Evolutionary conservation across 2,329 filamentous ascomycete genomes (phyloP).

Genomic region (Ophiosphaerella korrae): DNA sequence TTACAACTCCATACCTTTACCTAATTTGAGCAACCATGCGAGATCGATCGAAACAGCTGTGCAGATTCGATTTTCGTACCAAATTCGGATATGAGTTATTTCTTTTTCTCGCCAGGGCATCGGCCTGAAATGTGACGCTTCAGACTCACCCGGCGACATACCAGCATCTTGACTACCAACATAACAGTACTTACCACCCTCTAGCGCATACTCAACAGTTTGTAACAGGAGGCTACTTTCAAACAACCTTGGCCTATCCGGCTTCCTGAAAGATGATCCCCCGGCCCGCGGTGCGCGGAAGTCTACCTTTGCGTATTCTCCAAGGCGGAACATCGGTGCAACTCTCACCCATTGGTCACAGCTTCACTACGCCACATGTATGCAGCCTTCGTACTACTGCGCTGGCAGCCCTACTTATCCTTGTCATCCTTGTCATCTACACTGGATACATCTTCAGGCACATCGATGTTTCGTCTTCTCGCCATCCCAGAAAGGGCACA

Average conservation of each 20-base stretch:
- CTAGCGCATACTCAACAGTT: too few species aligned
- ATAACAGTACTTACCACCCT: too few species aligned
- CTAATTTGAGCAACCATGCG: too few species aligned
- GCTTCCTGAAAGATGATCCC: not conserved
- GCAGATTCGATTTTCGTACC: too few species aligned
- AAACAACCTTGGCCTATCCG: not conserved
- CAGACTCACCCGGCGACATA: too few species aligned
- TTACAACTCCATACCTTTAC: too few species aligned
- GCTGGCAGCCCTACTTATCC: conserved; percentile 1
- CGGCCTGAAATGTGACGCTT: too few species aligned
- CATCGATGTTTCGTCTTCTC: not conserved
- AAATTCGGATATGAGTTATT: too few species aligned
- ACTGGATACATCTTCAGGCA: conserved; percentile 2
- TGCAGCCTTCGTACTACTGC: conserved; percentile 12
- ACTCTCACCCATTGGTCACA: conserved; percentile 6
- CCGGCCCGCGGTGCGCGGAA: not conserved
- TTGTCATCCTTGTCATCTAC: conserved; percentile 2
- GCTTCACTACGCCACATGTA: conserved; percentile 12
- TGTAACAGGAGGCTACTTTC: not conserved
- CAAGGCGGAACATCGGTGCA: conserved; percentile 15
- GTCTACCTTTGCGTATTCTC: not conserved
- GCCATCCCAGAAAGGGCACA: not conserved
- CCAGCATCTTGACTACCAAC: too few species aligned
- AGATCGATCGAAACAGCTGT: too few species aligned
- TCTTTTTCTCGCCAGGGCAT: too few species aligned